Evolutionary conservation across 106 monocot species (phyloP).

Genomic region (Dactylorhiza incarnata): DNA sequence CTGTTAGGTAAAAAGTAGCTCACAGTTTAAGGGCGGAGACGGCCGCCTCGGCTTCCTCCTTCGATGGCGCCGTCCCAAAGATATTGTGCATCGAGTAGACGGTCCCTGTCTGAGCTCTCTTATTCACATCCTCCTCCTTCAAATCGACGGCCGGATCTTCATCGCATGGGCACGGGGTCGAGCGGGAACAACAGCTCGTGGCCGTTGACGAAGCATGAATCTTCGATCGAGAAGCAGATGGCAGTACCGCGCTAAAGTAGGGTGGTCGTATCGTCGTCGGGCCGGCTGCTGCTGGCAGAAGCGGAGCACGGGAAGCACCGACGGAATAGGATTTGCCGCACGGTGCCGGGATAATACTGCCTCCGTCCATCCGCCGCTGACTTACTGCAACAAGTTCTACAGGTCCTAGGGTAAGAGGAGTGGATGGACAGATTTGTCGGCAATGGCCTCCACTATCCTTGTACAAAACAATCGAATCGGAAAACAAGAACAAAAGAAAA

Average conservation of each 20-base stretch:
- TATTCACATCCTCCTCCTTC: neutral
- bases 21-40: slow-evolving; percentile 43
- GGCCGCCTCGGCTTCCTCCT: slow-evolving; percentile 43
- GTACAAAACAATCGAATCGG: too few species aligned
- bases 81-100: neutral
- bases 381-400: neutral
- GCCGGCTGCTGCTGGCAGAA: neutral
- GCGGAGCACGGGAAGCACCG: neutral
- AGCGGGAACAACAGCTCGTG: neutral
- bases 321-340: neutral
- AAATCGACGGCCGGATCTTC: neutral
- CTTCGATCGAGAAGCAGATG: neutral
- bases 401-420: neutral
- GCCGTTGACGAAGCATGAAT: neutral
- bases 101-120: neutral
- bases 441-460: too few species aligned
- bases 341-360: neutral
- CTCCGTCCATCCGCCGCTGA: neutral
- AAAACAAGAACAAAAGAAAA: too few species aligned
- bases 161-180: neutral
- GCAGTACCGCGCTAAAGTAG: neutral
- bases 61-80: slow-evolving; percentile 33
- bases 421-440: neutral
- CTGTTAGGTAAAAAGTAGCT: neutral
- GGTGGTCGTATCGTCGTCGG: neutral